Evolutionary conservation across 805 yeast species (phyloP), one percentile per base, ranked within the genome.

Genomic region (Lachancea sp.): DNA sequence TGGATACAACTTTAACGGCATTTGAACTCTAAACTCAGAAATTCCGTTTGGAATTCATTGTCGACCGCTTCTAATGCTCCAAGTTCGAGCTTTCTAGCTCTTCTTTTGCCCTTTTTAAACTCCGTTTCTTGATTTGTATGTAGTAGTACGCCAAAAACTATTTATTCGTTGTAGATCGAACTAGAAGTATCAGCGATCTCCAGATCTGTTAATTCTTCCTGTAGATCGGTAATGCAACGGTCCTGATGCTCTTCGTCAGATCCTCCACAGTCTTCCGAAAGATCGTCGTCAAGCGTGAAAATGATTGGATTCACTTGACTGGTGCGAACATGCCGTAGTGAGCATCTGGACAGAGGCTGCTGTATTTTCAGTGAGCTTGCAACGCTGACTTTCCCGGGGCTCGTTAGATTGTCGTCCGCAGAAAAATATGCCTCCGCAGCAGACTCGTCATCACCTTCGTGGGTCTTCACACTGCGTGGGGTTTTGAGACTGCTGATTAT

Each of bases 361-460:
- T 22, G 25, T 22, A 8, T 22, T n/a, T 15, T 16, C n/a, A n/a
- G 2, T 8, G 15, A n/a, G 13, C 15, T 36, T 13, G 17, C 20
- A 20, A 19, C 30, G n/a, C 38, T 30, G 41, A 30, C n/a, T 17
- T 15, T 33, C 8, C 12, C 16, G 25, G 32, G 25, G 19, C 41
- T 20, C 22, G 42, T 18, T 33, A 32, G 5, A 16, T 16, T 3
- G 18, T 43, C 46, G 16, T 44, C 36, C 12, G 47, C 47, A 6
- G 47, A 44, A 42, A 33, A 38, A 31, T 41, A 48, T 3, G 35
- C n/a, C n/a, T n/a, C n/a, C n/a, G n/a, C 19, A 9, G 38, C 32
- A 18, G 31, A 29, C 15, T 48, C 50, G n/a, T 44, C 50, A 20
- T 38, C 43, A 12, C n/a, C n/a, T n/a, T 36, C 39, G 26, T 19